phyloP scores from a whole-genome alignment of 129 eudicot genomes.

The Flaveria ramosissima region DNA sequence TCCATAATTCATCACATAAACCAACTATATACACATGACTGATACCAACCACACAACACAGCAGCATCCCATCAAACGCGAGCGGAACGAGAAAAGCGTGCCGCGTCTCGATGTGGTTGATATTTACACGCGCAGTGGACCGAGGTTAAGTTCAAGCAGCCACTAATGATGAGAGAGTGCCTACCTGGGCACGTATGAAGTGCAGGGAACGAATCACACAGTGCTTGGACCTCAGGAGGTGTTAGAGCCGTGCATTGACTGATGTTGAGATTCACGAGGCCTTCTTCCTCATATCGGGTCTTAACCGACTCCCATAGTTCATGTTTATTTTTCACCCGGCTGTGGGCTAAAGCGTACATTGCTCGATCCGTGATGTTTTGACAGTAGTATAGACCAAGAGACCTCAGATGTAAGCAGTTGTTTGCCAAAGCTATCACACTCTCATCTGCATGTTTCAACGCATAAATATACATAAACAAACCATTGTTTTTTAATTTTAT shows the following conservation, averaged over 20 bases:
- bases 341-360: conserved; percentile 83
- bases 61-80: conserved; percentile 11
- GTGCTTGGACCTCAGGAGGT: conserved; percentile 91
- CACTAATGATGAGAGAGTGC: conserved; percentile 90
- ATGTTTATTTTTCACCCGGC: conserved; percentile 74
- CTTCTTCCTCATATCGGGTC: conserved; percentile 61
- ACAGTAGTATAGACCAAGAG: conserved; percentile 89
- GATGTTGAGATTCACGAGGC: conserved; percentile 82
- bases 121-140: conserved; percentile 86
- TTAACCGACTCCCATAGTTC: conserved; percentile 68
- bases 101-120: conserved; percentile 53
- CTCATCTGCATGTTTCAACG: conserved; percentile 53
- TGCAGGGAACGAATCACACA: conserved; percentile 78
- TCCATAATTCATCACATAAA: conserved; percentile 10
- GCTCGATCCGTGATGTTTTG: conserved; percentile 83
- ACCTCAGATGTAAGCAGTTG: conserved; percentile 72
- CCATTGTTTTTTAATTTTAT: too few relatives aligned
- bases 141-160: conserved; percentile 79
- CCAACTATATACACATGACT: conserved; percentile 14
- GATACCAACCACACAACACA: not conserved
- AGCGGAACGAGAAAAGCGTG: conserved; percentile 47
- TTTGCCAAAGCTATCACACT: conserved; percentile 88
- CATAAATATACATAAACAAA: too few relatives aligned
- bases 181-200: conserved; percentile 91
- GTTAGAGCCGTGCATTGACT: conserved; percentile 97